phyloP scores from a whole-genome alignment of 2,329 filamentous ascomycete genomes.

The Claviceps spartinae region DNA sequence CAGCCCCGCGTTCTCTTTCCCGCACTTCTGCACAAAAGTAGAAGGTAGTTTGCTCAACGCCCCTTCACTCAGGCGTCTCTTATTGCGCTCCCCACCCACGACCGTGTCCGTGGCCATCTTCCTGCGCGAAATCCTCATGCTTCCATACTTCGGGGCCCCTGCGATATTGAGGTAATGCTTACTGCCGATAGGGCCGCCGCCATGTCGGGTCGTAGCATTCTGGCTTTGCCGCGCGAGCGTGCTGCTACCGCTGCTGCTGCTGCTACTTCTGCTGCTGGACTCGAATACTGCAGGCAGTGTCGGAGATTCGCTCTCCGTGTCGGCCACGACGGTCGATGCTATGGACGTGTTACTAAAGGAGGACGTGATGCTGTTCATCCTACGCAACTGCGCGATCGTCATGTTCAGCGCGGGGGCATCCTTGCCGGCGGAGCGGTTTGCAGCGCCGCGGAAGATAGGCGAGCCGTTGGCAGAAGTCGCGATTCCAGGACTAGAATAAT shows the following conservation, averaged over 20 bases:
- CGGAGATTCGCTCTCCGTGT: conserved; percentile 22
- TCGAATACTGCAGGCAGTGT: conserved; percentile 25
- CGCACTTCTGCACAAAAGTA: conserved; percentile 9
- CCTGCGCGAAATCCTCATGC: conserved; percentile 7
- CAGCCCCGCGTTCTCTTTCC: conserved; percentile 17
- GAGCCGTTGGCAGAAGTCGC: conserved; percentile 12
- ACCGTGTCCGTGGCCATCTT: background rate
- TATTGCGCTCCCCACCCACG: background rate
- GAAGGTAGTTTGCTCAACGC: background rate
- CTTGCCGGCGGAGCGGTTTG: conserved; percentile 7
- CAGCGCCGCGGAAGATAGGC: conserved; percentile 10
- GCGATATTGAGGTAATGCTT: conserved; percentile 33
- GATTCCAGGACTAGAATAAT: conserved; percentile 10
- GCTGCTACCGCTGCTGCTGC: background rate
- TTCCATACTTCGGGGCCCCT: conserved; percentile 9
- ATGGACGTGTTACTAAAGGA: conserved; percentile 28
- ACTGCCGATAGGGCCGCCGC: conserved; percentile 20
- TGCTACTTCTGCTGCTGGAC: conserved; percentile 18
- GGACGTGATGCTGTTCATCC: conserved; percentile 43
- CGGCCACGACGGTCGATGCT: conserved; percentile 14
- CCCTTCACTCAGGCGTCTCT: background rate
- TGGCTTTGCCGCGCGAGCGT: too few relatives aligned
- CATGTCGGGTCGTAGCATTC: too few relatives aligned
- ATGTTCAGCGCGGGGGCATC: conserved; percentile 19
- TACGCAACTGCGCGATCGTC: conserved; percentile 37